Conservation (phyloP, 305 asterid species). For the Solanum hybrid region DNA sequence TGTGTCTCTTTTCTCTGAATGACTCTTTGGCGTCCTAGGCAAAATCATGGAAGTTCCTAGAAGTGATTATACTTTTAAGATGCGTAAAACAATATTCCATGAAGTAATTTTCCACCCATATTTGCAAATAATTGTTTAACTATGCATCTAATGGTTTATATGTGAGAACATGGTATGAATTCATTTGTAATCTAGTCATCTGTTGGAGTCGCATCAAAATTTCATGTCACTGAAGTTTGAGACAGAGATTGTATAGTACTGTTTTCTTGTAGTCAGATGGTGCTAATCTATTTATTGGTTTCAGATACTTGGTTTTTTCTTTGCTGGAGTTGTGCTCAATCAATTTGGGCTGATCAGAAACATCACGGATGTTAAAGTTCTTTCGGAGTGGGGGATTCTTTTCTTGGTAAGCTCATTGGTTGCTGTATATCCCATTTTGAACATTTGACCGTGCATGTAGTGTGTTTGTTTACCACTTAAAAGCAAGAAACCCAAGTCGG, state of each 20-base stretch:
- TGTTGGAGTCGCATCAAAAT: background rate
- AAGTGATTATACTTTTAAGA: background rate
- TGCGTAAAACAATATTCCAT: background rate
- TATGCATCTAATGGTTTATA: background rate
- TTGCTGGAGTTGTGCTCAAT: constrained; percentile 93
- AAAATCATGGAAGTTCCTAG: background rate
- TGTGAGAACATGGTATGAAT: background rate
- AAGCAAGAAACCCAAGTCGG: background rate
- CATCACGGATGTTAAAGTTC: constrained; percentile 82
- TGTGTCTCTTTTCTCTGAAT: background rate
- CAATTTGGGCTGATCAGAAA: constrained; percentile 86
- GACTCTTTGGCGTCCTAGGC: background rate
- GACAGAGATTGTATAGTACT: background rate
- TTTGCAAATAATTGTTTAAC: background rate
- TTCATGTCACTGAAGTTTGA: background rate
- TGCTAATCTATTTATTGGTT: constrained; percentile 27
- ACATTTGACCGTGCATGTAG: background rate
- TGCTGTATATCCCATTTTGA: background rate
- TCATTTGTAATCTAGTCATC: background rate
- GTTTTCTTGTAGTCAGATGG: background rate
- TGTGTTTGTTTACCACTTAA: background rate
- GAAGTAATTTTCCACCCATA: background rate
- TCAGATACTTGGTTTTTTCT: constrained; percentile 99
- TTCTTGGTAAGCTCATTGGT: constrained; percentile 61
- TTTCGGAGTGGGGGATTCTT: constrained; percentile 98